Base-by-base conservation (phyloP, 1,139 yeast genomes). In the Lodderomyces elongisporus region DNA sequence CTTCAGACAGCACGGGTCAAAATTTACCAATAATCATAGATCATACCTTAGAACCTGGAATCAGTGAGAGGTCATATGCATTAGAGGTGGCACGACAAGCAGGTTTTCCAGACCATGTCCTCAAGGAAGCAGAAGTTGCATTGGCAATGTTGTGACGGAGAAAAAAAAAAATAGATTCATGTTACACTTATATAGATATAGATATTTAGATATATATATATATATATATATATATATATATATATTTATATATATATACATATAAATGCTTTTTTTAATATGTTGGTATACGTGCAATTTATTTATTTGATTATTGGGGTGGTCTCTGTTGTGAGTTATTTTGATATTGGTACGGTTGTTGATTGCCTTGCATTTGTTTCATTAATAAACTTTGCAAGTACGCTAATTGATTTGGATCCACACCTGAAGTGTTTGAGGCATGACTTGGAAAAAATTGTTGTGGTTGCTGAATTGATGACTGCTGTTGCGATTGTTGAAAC, bases 11-110 rank as follows among this genome's bases (percentile, higher is more conserved):
- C 7, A 25, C 26, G 25, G 30, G 23, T 5, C 20, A 13, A 14
- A 26, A 28, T 18, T 10, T 5, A 17, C 30, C 18, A 7, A 51
- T 74, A 12, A 44, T 59, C 2, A 81, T 85, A 41, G 77, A 82
- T 46, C 91, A 87, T 55, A 60, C 65, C 29, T 59, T 91, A 23
- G 66, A 62, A 27, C 73, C 73, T 2, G 98, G 98, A 0, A 74
- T 91, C 5, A 77, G 91, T 44, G 70, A 66, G 7, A 70, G 80
- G 37, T 85, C 96, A 0, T 85, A 83, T 55, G 97, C 96, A 0
- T 58, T 88, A n/a, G 78, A 77, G 38, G 87, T 88, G 6, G 97
- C 96, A 0, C 68, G 71, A 43, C 58, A 77, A 49, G 95, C 96
- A 0, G 96, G 96, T 0, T 84, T 87, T 43, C 96, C 97, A 0